Evolutionary conservation across 371 early-diverging fungal species (phyloP).

Genomic region (Mucor sp.): DNA sequence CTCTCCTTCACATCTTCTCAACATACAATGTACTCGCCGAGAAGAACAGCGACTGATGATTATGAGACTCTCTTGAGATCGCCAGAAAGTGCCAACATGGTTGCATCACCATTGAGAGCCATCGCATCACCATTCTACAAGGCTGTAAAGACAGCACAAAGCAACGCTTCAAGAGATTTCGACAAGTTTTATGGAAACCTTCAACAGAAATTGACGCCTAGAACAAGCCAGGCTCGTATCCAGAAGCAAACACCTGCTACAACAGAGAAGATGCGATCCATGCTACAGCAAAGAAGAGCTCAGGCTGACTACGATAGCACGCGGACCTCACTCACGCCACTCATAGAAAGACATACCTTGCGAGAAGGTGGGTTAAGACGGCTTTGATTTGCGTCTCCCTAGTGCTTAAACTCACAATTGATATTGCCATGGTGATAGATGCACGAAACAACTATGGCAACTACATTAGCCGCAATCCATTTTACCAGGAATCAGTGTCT

Average conservation of each 20-base stretch:
- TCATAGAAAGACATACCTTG: constrained; percentile 28
- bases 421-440: background rate
- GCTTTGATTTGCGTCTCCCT: background rate
- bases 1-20: background rate
- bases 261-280: constrained; percentile 3
- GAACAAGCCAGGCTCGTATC: constrained; percentile 17
- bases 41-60: background rate
- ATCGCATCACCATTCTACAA: constrained; percentile 19
- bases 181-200: constrained; percentile 27
- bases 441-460: background rate
- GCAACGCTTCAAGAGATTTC: constrained; percentile 19
- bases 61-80: background rate
- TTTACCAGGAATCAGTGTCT: constrained; percentile 16
- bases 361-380: constrained; percentile 20
- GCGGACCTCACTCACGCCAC: constrained; percentile 27
- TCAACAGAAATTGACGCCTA: constrained; percentile 18
- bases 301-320: background rate
- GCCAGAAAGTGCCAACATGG: constrained; percentile 8
- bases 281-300: background rate
- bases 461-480: constrained; percentile 14
- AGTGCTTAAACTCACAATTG: background rate
- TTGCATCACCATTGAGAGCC: constrained; percentile 16
- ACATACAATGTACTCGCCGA: constrained; percentile 20
- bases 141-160: constrained; percentile 15
- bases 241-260: constrained; percentile 12